Conservation (phyloP, 805 yeast genomes). For the Ogataea henricii region DNA sequence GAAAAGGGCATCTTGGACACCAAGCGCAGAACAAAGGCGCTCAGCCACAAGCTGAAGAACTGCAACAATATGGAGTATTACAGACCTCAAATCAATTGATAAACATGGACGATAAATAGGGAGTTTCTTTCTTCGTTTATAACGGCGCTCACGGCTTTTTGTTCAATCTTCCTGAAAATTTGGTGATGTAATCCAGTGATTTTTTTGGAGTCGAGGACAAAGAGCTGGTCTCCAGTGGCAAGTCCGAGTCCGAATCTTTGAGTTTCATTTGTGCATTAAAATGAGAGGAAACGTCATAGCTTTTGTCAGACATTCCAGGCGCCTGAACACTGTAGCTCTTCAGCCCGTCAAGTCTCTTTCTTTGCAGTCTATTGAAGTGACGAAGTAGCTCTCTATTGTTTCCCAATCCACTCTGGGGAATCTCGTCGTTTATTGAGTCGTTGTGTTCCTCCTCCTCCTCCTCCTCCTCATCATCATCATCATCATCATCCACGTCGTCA, state of each 20-base stretch:
- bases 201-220: conserved; percentile 21
- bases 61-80: conserved; percentile 76
- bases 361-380: conserved; percentile 52
- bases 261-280: conserved; percentile 18
- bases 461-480: conserved; percentile 19
- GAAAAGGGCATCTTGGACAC: conserved; percentile 30
- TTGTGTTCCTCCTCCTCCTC: conserved; percentile 4
- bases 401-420: conserved; percentile 18
- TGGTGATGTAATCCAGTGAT: conserved; percentile 25
- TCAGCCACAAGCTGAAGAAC: conserved; percentile 56
- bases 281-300: conserved; percentile 10
- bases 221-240: conserved; percentile 22
- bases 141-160: conserved; percentile 16
- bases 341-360: conserved; percentile 29
- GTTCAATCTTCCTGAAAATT: conserved; percentile 25
- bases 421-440: not conserved
- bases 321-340: conserved; percentile 12
- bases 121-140: not conserved
- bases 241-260: conserved; percentile 13
- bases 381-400: conserved; percentile 39
- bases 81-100: conserved; percentile 47
- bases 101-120: not conserved
- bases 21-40: conserved; percentile 31
- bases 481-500: conserved; percentile 26
- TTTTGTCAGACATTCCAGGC: conserved; percentile 3